Base-by-base conservation (phyloP, 2,329 filamentous ascomycete species). In the Pyrenochaeta sp. region DNA sequence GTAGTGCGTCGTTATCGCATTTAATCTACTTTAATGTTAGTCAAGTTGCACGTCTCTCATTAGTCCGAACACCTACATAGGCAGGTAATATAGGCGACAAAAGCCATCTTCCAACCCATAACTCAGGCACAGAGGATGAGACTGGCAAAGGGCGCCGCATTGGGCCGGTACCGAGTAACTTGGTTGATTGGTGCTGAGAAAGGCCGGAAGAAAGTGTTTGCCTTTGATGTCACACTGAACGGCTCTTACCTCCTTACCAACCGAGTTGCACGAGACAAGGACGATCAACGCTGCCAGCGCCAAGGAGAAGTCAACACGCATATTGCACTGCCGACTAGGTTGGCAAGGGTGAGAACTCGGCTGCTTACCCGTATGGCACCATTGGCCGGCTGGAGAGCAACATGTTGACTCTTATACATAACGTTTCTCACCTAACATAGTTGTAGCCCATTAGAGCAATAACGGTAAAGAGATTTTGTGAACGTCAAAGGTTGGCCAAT, bases 401-500 rank as follows among this genome's bases (percentile, higher is more conserved):
- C 10, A 10, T 32, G 30, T 19, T 19, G 19, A 19, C 19, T 19
- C 19, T 19, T 19, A 19, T 19, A 19, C 19, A 19, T 19, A 19
- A 19, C 19, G 19, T 19, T 19, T 19, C 19, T 19, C 19, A 19
- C 19, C 19, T 19, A 19, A 19, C 19, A 19, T 19, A 19, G 19
- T 19, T 19, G 19, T 32, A 5, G 30, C 30, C 30, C 30, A 32
- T 2, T 10, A 72, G 0, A 79, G 71, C 4, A 83, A 67, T 5
- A 83, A 65, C 0, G 77, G 72, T 30, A 78, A 59, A 2, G 78
- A 67, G 3, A 73, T 72, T 1, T 69, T 70, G 13, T 79, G 73
- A 2, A 77, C 69, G 53, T 79, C 71, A 51, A 83, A 82, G 0
- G 79, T 76, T 5, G 78, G 74, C 8, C 66, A 59, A 60, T 83